These are phyloP conservation scores for Cyberlindnera meyerae DNA, from an alignment of 805 yeast species.

Conservation along the genomic window DNA sequence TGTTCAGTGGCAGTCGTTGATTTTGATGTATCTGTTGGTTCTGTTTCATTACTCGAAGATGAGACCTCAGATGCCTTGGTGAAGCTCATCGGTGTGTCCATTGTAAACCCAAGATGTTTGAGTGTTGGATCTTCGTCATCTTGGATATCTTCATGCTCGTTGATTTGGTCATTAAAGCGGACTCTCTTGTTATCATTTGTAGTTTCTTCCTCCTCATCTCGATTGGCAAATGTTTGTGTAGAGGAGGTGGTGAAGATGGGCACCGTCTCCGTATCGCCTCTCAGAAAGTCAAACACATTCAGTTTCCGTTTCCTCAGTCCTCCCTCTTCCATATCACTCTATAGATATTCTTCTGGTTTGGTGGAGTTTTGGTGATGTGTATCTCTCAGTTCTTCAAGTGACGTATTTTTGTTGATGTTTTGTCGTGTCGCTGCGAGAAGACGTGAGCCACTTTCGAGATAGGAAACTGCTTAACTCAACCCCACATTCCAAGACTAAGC, in stretches of 20 bases:
- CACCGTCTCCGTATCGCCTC: conserved; percentile 10
- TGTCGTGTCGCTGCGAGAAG: too few species aligned
- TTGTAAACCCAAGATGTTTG: conserved; percentile 1
- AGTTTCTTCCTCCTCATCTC: neutral
- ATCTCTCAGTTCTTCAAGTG: too few species aligned
- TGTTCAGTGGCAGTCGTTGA: conserved; percentile 9
- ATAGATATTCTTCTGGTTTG: too few species aligned
- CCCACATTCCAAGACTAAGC: too few species aligned
- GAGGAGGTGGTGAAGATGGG: too few species aligned
- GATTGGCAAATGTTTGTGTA: too few species aligned
- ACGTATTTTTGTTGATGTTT: too few species aligned
- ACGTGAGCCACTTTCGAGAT: too few species aligned
- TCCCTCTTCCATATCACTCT: conserved; percentile 5
- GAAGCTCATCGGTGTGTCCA: conserved; percentile 1
- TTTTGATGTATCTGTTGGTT: neutral
- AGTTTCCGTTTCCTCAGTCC: conserved; percentile 8
- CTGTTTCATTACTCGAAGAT: neutral
- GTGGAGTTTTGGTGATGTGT: too few species aligned
- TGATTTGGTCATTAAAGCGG: neutral
- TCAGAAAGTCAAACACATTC: conserved; percentile 16
- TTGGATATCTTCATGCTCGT: too few species aligned
- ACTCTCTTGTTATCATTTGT: conserved; percentile 20
- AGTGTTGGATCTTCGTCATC: conserved; percentile 7
- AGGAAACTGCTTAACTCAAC: too few species aligned
- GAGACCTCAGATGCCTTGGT: conserved; percentile 1